Evolutionary conservation across 1,139 yeast species (phyloP).

Genomic region (Cylindricascospora bacillispora): DNA sequence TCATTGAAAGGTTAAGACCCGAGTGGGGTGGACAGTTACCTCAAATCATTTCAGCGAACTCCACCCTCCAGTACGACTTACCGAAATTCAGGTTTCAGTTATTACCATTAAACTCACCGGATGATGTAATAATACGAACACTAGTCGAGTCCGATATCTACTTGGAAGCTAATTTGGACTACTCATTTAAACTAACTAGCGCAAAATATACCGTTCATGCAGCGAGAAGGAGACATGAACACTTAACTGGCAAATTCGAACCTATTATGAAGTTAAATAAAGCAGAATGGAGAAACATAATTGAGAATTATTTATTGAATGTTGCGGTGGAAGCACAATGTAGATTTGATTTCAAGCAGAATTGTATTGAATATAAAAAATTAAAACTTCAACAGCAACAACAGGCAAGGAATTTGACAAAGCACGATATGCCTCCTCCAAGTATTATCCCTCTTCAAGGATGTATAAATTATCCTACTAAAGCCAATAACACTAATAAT

Average conservation of each 20-base stretch:
- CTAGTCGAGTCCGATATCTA: slow-evolving; percentile 46
- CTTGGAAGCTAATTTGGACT: slow-evolving; percentile 43
- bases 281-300: slow-evolving; percentile 56
- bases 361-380: slow-evolving; percentile 33
- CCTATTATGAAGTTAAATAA: slow-evolving; percentile 27
- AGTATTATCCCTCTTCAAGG: slow-evolving; percentile 19
- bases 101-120: slow-evolving; percentile 39
- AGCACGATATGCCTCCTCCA: slow-evolving; percentile 26
- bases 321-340: slow-evolving; percentile 61
- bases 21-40: slow-evolving; percentile 46
- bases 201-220: slow-evolving; percentile 47
- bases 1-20: slow-evolving; percentile 35
- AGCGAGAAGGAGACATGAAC: slow-evolving; percentile 39
- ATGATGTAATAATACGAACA: slow-evolving; percentile 34
- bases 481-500: too few relatives aligned
- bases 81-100: slow-evolving; percentile 29
- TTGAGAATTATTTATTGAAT: slow-evolving; percentile 51
- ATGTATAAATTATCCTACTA: too few relatives aligned
- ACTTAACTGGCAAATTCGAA: slow-evolving; percentile 16
- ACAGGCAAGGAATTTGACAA: slow-evolving; percentile 19
- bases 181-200: slow-evolving; percentile 38
- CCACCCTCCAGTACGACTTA: too few relatives aligned
- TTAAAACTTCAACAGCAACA: slow-evolving; percentile 21
- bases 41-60: slow-evolving; percentile 23
- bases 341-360: slow-evolving; percentile 41